Conservation (phyloP, 2,329 filamentous ascomycete species). For the Sclerotinia spermophila region DNA sequence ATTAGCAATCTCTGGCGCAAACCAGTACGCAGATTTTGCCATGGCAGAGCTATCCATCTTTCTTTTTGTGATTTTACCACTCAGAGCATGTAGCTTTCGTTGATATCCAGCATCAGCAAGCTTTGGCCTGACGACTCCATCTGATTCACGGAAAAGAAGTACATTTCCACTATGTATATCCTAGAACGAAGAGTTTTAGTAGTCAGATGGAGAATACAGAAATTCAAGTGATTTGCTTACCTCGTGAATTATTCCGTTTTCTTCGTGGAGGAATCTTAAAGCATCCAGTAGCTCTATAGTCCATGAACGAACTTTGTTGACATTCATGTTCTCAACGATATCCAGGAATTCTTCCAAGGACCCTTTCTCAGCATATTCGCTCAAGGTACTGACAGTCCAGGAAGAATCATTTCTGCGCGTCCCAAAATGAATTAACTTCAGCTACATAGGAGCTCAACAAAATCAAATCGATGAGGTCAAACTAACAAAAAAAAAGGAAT, state of each 20-base stretch:
- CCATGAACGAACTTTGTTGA: constrained; percentile 78
- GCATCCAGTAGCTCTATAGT: constrained; percentile 89
- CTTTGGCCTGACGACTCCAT: constrained; percentile 68
- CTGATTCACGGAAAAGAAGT: constrained; percentile 66
- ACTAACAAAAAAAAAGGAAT: too few relatives aligned
- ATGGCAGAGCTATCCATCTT: constrained; percentile 53
- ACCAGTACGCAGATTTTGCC: constrained; percentile 76
- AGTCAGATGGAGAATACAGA: background rate
- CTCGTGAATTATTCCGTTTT: constrained; percentile 77
- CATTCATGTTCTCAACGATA: constrained; percentile 68
- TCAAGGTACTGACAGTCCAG: constrained; percentile 75
- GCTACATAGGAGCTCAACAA: constrained; percentile 24
- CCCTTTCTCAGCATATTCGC: constrained; percentile 75
- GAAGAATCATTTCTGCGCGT: constrained; percentile 36
- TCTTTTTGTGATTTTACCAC: constrained; percentile 51
- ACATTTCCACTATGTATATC: constrained; percentile 78
- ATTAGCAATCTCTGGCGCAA: constrained; percentile 70
- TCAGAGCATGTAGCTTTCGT: constrained; percentile 60
- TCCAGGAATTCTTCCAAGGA: constrained; percentile 80
- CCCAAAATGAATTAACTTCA: constrained; percentile 22
- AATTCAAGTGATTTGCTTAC: background rate
- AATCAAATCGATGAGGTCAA: too few relatives aligned
- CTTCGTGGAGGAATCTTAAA: constrained; percentile 74
- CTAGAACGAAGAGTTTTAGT: constrained; percentile 11
- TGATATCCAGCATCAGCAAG: constrained; percentile 72